Base-by-base conservation (phyloP, 305 asterid species). In the Ajuga reptans region DNA sequence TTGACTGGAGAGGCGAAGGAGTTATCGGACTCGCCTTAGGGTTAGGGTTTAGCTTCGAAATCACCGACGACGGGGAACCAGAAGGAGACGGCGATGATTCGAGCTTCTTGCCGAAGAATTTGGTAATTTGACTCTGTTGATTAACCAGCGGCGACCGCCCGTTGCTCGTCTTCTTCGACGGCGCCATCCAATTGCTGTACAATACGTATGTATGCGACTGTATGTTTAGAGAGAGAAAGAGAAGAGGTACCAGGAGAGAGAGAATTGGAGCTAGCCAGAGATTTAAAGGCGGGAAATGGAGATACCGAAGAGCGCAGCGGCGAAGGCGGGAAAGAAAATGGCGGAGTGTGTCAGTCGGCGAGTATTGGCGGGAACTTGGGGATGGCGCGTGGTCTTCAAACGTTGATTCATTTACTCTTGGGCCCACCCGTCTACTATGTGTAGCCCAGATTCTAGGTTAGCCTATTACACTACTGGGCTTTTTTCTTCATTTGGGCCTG, bases 141-240 rank as follows among this genome's bases (percentile, higher is more conserved):
- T 87, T 90, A 52, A 93, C 96, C 45, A 87, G 69, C 17, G 99
- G 96, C 27, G 99, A 93, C 33, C 96, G 85, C 41, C 99, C 99
- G 70, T 91, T 93, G 83, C 82, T 87, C 42, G 85, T 1, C 37
- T 83, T 86, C 24, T 87, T 88, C 64, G 84, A 69, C 49, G 96
- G 50, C 18, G 83, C 83, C 93, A 86, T 86, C 49, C 18, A 49
- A 60, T 42, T 54, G 9, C 34, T 71, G 7, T 41, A 50, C 57
- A 60, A 41, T 24, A 47, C 36, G 9, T 36, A 16, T 50, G 9
- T 11, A 18, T n/a, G 59, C 51, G 24, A 34, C 57, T 74, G 16
- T 53, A 24, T 18, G 41, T 56, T 31, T 24, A 49, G 50, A 17
- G 71, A 9, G 61, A 42, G 46, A 42, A 36, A 51, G 18, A 45